phyloP scores from a whole-genome alignment of 768 basidiomycete species.

The Hygrocybe punicea region DNA sequence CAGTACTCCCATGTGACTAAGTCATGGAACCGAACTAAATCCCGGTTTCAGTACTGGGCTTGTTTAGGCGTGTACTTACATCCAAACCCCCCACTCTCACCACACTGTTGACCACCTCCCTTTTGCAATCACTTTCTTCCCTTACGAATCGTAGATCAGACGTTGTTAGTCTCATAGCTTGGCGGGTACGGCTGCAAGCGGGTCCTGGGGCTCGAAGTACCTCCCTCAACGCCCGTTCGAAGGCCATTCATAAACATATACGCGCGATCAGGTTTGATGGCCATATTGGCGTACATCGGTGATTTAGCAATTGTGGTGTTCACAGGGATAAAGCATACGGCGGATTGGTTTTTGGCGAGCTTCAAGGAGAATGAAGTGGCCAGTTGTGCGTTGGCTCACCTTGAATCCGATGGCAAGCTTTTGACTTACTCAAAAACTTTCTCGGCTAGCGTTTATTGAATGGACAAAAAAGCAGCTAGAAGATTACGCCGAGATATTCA shows the following conservation, averaged over 20 bases:
- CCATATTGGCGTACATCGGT: slow-evolving; percentile 76
- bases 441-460: slow-evolving; percentile 73
- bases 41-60: too few species aligned
- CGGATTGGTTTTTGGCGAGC: slow-evolving; percentile 95
- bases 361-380: slow-evolving; percentile 95
- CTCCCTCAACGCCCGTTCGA: slow-evolving; percentile 74
- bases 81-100: slow-evolving; percentile 64
- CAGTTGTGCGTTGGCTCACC: slow-evolving; percentile 60
- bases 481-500: slow-evolving; percentile 77
- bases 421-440: slow-evolving; percentile 2
- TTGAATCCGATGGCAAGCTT: background rate
- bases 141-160: slow-evolving; percentile 73
- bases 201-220: slow-evolving; percentile 77
- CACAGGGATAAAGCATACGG: slow-evolving; percentile 93
- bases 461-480: slow-evolving; percentile 91
- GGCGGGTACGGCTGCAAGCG: slow-evolving; percentile 72
- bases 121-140: slow-evolving; percentile 70
- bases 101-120: slow-evolving; percentile 64
- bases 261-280: slow-evolving; percentile 89
- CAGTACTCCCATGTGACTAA: background rate
- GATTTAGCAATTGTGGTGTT: slow-evolving; percentile 88
- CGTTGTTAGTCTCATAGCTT: slow-evolving; percentile 67
- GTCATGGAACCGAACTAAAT: too few species aligned
- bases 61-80: slow-evolving; percentile 51
- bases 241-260: slow-evolving; percentile 74